These are phyloP conservation scores for Durotheca rogersii DNA, from an alignment of 495 filamentous ascomycete species.

Conservation along the genomic window DNA sequence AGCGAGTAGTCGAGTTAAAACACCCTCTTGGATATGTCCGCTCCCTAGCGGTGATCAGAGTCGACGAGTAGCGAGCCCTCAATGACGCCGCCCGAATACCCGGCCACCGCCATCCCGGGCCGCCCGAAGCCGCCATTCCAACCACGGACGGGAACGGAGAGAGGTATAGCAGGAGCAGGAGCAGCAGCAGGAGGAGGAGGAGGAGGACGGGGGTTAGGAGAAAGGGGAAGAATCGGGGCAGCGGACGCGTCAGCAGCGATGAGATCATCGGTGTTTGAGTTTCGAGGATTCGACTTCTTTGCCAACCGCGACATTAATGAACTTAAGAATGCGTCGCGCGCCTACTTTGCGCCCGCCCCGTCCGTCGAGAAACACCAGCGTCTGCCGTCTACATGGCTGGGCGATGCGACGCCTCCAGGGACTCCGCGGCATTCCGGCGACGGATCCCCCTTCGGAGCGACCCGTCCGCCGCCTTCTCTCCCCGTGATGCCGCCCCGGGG, in stretches of 20 bases:
- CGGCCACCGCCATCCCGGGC: conserved; percentile 9
- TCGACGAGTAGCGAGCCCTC: conserved; percentile 7
- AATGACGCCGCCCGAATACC: conserved; percentile 19
- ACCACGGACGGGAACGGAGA: neutral
- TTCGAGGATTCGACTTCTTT: conserved; percentile 36
- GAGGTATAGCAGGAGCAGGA: neutral
- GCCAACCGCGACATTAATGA: conserved; percentile 34
- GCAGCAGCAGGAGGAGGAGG: neutral
- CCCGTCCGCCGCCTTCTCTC: neutral
- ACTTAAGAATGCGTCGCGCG: conserved; percentile 30
- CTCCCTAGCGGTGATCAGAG: conserved; percentile 18
- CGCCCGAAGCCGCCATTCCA: conserved; percentile 10
- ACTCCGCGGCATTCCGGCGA: conserved; percentile 25
- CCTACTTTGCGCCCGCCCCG: conserved; percentile 26
- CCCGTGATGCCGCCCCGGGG: neutral
- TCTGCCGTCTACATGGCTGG: conserved; percentile 32
- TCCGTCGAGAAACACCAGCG: conserved; percentile 20
- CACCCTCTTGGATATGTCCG: conserved; percentile 6
- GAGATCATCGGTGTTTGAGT: conserved; percentile 25
- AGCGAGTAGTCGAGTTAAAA: too few relatives aligned
- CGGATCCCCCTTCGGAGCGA: neutral
- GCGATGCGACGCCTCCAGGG: conserved; percentile 30
- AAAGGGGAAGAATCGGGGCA: too few relatives aligned
- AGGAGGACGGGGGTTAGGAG: conserved; percentile 4
- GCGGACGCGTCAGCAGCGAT: too few relatives aligned